A percentile compares a stretch with the other conserved stretches of the same genome.
Conservation (phyloP, 768 basidiomycete genomes). For the Boletus huronensis region DNA sequence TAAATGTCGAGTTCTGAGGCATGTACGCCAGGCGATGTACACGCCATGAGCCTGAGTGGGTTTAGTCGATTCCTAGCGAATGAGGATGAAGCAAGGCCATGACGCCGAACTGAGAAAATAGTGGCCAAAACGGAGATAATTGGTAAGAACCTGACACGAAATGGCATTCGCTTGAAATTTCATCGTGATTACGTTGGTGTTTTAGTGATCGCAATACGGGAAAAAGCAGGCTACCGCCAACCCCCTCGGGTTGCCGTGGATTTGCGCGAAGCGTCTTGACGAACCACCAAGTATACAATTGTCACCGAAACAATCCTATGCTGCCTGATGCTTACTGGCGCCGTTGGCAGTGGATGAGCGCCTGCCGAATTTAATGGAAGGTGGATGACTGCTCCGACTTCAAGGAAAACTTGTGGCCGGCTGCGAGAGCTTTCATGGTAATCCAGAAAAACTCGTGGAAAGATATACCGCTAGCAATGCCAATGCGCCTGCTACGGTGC, state of each 20-base stretch:
- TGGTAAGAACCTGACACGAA: slow-evolving; percentile 4
- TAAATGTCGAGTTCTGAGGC: slow-evolving; percentile 13
- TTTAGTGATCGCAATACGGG: background rate
- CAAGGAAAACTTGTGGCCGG: slow-evolving; percentile 28
- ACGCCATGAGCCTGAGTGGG: slow-evolving; percentile 17
- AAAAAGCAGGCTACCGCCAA: slow-evolving; percentile 1
- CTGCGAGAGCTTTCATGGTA: slow-evolving; percentile 13
- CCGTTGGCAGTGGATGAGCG: slow-evolving; percentile 2
- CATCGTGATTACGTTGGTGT: slow-evolving; percentile 3
- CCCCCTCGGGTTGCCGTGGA: slow-evolving; percentile 7
- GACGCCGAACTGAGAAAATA: slow-evolving; percentile 4
- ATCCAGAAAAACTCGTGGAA: slow-evolving; percentile 18
- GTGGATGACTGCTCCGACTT: slow-evolving; percentile 6
- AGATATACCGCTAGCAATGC: slow-evolving; percentile 2
- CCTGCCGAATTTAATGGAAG: slow-evolving; percentile 4
- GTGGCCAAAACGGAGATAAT: slow-evolving; percentile 8
- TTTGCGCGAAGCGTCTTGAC: background rate
- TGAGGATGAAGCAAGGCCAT: slow-evolving; percentile 24
- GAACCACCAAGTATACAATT: background rate
- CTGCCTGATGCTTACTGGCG: background rate
- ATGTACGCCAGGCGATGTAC: slow-evolving; percentile 24
- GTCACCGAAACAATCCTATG: background rate
- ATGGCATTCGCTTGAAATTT: slow-evolving; percentile 1
- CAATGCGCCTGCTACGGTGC: slow-evolving; percentile 23
- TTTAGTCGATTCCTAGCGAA: slow-evolving; percentile 16